A percentile compares a stretch with the other conserved stretches of the same genome.
These are phyloP conservation scores for Candida tunisiensis DNA, from an alignment of 1,139 yeast genomes.

Conservation along the genomic window DNA sequence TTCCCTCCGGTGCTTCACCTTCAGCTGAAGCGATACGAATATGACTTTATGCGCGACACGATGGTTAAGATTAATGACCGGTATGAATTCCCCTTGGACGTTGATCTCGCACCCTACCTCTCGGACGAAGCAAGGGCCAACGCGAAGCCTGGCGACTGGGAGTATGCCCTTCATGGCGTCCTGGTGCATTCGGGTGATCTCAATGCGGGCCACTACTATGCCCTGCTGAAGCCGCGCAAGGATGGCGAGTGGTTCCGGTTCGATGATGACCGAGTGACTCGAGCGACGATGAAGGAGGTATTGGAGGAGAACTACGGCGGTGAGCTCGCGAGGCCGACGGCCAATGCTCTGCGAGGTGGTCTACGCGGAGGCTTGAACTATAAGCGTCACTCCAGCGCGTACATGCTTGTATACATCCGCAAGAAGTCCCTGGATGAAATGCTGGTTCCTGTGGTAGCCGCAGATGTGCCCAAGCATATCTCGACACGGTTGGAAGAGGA, in stretches of 20 bases:
- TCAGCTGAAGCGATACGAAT: slow-evolving; percentile 87
- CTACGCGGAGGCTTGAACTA: slow-evolving; percentile 41
- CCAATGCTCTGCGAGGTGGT: slow-evolving; percentile 26
- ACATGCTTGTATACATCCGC: slow-evolving; percentile 88
- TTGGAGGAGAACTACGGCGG: slow-evolving; percentile 91
- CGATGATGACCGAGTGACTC: slow-evolving; percentile 90
- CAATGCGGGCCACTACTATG: slow-evolving; percentile 91
- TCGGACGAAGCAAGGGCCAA: slow-evolving; percentile 22
- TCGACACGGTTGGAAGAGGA: slow-evolving; percentile 50
- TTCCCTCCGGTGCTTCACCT: slow-evolving; percentile 90
- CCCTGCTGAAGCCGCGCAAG: slow-evolving; percentile 70
- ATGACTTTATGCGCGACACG: slow-evolving; percentile 79
- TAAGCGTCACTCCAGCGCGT: slow-evolving; percentile 82
- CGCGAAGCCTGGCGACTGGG: slow-evolving; percentile 38
- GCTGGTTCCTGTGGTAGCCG: slow-evolving; percentile 39
- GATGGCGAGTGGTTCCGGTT: slow-evolving; percentile 73
- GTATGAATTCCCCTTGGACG: slow-evolving; percentile 73
- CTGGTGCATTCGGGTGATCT: slow-evolving; percentile 92
- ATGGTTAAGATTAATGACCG: slow-evolving; percentile 86
- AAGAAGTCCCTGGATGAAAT: slow-evolving; percentile 41
- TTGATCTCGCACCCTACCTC: slow-evolving; percentile 67
- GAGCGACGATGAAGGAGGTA: slow-evolving; percentile 69
- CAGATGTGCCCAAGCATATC: slow-evolving; percentile 54
- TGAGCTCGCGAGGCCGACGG: slow-evolving; percentile 27
- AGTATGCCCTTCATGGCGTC: slow-evolving; percentile 78